Conservation (phyloP, 2,329 filamentous ascomycete species). For the Colletotrichum sublineola region DNA sequence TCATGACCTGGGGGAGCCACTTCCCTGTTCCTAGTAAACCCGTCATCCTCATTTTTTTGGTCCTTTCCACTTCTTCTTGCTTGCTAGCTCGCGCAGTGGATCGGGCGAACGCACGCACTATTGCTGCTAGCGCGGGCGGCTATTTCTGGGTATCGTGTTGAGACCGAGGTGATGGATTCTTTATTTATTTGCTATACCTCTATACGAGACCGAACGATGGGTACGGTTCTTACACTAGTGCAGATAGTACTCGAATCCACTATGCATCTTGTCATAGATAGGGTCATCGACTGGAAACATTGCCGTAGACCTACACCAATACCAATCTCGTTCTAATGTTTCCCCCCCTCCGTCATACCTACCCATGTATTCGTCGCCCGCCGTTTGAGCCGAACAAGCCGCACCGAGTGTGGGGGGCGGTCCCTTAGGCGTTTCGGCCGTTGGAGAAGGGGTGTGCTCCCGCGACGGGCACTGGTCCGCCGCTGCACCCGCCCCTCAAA, state of each 20-base stretch:
- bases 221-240: not conserved
- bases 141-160: conserved; percentile 21
- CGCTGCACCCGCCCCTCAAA: conserved; percentile 3
- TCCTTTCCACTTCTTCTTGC: not conserved
- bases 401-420: not conserved
- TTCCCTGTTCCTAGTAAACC: not conserved
- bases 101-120: not conserved
- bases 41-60: not conserved
- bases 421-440: conserved; percentile 23
- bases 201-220: not conserved
- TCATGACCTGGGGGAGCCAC: not conserved
- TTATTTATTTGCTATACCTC: not conserved
- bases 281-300: not conserved
- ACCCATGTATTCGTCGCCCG: not conserved
- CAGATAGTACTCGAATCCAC: not conserved
- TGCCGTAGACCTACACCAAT: not conserved
- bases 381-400: conserved; percentile 5
- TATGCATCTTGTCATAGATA: too few species aligned
- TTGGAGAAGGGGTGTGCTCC: conserved; percentile 3
- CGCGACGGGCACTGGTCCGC: conserved; percentile 17
- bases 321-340: too few species aligned
- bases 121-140: conserved; percentile 8
- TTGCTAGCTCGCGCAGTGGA: not conserved
- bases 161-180: not conserved
- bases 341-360: not conserved